Evolutionary conservation across 2,329 filamentous ascomycete species (phyloP), one percentile per base, ranked within the genome.

Genomic region (Diplodia seriata): DNA sequence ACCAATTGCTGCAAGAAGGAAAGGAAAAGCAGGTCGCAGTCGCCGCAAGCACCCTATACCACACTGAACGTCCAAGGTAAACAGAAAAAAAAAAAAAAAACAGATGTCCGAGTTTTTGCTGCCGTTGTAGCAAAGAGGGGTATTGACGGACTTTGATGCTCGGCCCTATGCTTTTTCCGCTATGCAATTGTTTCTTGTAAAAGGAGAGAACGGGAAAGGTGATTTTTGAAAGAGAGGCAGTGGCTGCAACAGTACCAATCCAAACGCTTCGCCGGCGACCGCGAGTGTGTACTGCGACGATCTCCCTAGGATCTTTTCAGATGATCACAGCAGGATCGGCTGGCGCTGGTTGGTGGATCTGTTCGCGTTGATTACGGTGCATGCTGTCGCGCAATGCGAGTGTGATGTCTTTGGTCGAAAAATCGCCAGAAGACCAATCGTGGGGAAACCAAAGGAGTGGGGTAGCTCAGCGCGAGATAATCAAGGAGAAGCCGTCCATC

Each of bases 401-500:
- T 14, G n/a, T 29, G 36, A 7, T n/a, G 12, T 54, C 31, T 40
- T 50, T 15, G 43, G 23, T 47, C 4, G 49, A 15, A 33, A 47
- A 47, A 20, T 20, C 14, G 36, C 33, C 18, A 43, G 36, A 20
- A 20, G 9, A 14, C n/a, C 43, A 20, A 20, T 4, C 7, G 20
- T 20, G n/a, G 43, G 9, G n/a, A 43, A 15, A 31, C 36, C 31
- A 8, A 54, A 43, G 9, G 36, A 1, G 9, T 29, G 26, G 40
- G 18, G 20, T 59, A 26, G 6, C 59, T 87, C 79, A 92, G 73
- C 89, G 85, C 57, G 88, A 88, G 73, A 93, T 91, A 74, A 98
- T 89, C 68, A 97, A 84, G 9, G 91, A 90, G 77, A 97, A 92
- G 4, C 91, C 91, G 77, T 97, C 93, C 26, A 97, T 82, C 92